A percentile compares a stretch with the other conserved stretches of the same genome.
These are phyloP conservation scores for Leishmania major DNA, from an alignment of 208 protist species.

Conservation along the genomic window DNA sequence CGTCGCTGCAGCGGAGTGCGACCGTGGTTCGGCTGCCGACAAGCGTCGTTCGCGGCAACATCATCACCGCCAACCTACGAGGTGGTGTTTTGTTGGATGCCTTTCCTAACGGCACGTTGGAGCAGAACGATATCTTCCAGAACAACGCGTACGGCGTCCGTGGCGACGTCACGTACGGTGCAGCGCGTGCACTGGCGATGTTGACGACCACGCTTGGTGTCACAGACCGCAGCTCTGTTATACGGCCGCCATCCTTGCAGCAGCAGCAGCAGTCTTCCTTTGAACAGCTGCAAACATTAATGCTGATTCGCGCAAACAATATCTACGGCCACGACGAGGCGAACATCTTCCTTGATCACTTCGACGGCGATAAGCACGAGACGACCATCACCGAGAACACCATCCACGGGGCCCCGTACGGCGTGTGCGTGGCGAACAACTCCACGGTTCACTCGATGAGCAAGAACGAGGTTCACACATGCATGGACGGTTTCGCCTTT, in stretches of 20 bases:
- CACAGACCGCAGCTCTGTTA: not conserved
- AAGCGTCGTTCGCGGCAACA: conserved; percentile 53
- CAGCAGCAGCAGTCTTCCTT: not conserved
- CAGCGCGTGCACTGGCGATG: conserved; percentile 34
- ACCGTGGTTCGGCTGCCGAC: conserved; percentile 18
- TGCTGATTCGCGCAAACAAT: conserved; percentile 44
- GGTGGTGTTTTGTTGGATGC: conserved; percentile 75
- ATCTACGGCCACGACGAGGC: conserved; percentile 61
- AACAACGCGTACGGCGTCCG: conserved; percentile 76
- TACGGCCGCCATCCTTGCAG: not conserved
- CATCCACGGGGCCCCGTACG: conserved; percentile 63
- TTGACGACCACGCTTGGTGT: conserved; percentile 15
- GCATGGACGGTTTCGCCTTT: conserved; percentile 68
- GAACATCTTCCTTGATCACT: conserved; percentile 64
- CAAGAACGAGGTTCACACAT: conserved; percentile 70
- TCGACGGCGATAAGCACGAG: conserved; percentile 26
- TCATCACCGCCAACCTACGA: conserved; percentile 60
- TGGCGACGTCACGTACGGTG: conserved; percentile 55
- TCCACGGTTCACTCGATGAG: conserved; percentile 40
- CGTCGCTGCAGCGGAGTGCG: conserved; percentile 27
- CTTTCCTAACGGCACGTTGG: conserved; percentile 42
- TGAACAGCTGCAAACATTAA: conserved; percentile 19
- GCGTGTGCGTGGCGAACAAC: conserved; percentile 64
- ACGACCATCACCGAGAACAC: conserved; percentile 56
- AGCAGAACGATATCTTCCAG: conserved; percentile 73